Evolutionary conservation across 2,329 filamentous ascomycete species (phyloP).

Genomic region (Macroventuria anomochaeta): DNA sequence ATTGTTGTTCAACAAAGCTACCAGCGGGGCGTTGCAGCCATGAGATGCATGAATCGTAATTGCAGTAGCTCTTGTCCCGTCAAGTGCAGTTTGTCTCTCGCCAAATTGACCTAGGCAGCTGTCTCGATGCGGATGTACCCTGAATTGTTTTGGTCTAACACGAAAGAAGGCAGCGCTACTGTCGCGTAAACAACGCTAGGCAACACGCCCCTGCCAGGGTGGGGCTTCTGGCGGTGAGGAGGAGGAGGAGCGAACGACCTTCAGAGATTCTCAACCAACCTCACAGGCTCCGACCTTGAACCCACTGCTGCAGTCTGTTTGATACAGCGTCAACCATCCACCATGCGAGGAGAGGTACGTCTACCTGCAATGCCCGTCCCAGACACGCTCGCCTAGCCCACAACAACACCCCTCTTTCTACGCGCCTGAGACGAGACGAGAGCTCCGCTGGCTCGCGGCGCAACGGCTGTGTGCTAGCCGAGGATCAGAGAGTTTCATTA

Average conservation of each 20-base stretch:
- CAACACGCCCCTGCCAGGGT: constrained; percentile 8
- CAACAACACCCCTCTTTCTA: constrained; percentile 11
- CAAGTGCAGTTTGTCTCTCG: background rate
- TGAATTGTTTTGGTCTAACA: constrained; percentile 5
- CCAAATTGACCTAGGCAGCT: background rate
- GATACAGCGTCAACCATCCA: constrained; percentile 43
- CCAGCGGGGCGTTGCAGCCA: background rate
- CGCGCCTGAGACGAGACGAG: constrained; percentile 17
- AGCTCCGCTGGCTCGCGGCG: constrained; percentile 10
- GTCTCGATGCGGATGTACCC: constrained; percentile 3
- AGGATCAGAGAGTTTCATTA: constrained; percentile 9
- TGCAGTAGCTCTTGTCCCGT: background rate
- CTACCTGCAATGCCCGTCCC: constrained; percentile 7
- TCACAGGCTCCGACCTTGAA: constrained; percentile 21
- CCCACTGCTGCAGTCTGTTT: constrained; percentile 42
- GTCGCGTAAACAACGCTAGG: constrained; percentile 20
- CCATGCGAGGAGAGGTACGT: constrained; percentile 52
- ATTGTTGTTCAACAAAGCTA: background rate
- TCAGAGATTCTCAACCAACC: constrained; percentile 25
- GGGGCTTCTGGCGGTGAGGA: constrained; percentile 19
- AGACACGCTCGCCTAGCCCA: constrained; percentile 34
- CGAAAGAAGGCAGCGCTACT: constrained; percentile 5
- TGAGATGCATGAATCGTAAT: background rate
- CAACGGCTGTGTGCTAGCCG: constrained; percentile 2
- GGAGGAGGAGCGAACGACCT: constrained; percentile 14